These are phyloP conservation scores for Aspergillus terreus DNA, from an alignment of 2,329 filamentous ascomycete species.

Conservation along the genomic window DNA sequence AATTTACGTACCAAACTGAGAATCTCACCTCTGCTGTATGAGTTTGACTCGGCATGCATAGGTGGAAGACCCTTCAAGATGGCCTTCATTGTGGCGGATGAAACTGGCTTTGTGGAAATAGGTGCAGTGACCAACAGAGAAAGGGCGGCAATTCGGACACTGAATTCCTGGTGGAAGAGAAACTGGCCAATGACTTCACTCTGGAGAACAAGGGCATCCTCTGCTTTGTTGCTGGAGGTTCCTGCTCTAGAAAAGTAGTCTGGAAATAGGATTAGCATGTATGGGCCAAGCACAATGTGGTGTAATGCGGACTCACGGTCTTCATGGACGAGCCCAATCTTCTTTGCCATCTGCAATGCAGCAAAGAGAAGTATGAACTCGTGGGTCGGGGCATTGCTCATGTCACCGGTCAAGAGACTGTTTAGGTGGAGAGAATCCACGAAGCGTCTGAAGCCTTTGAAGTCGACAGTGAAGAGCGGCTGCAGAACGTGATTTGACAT, in stretches of 20 bases:
- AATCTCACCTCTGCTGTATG: constrained; percentile 79
- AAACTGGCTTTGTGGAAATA: constrained; percentile 70
- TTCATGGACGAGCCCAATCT: constrained; percentile 65
- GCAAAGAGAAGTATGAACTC: constrained; percentile 61
- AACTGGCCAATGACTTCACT: constrained; percentile 36
- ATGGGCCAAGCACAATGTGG: constrained; percentile 5
- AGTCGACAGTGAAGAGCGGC: constrained; percentile 32
- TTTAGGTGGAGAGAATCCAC: constrained; percentile 56
- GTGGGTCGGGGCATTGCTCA: constrained; percentile 46
- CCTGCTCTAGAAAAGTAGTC: constrained; percentile 24
- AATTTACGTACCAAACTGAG: constrained; percentile 71
- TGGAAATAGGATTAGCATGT: constrained; percentile 13
- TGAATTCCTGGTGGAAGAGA: constrained; percentile 50
- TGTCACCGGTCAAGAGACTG: constrained; percentile 45
- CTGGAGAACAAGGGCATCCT: constrained; percentile 28
- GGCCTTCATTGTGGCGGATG: constrained; percentile 56
- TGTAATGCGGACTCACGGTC: constrained; percentile 46
- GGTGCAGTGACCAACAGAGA: constrained; percentile 75
- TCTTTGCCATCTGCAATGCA: constrained; percentile 68
- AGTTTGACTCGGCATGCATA: constrained; percentile 78
- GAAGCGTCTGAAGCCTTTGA: constrained; percentile 43
- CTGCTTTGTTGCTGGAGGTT: constrained; percentile 8
- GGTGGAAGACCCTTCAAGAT: constrained; percentile 64
- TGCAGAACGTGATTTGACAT: constrained; percentile 35
- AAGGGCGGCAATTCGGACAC: constrained; percentile 74